Evolutionary conservation across 805 yeast species (phyloP), one percentile per base, ranked within the genome.

Genomic region (Metschnikowia baotianmanensis): DNA sequence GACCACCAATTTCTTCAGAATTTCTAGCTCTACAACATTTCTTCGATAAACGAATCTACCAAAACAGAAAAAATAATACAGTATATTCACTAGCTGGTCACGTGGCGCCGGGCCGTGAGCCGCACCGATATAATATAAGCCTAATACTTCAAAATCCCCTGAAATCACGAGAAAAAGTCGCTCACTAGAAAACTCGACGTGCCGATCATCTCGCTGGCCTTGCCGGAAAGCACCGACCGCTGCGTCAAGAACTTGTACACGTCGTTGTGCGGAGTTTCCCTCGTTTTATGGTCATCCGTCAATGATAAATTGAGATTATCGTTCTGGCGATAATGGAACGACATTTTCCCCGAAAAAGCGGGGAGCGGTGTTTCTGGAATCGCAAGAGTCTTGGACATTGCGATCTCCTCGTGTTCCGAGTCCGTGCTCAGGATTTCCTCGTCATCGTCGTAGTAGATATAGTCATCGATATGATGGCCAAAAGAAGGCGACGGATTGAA

Each of bases 121-220:
- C n/a, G n/a, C n/a, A n/a, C n/a, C n/a, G n/a, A n/a, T n/a, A n/a
- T n/a, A n/a, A n/a, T n/a, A n/a, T n/a, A n/a, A n/a, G n/a, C n/a
- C n/a, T n/a, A n/a, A n/a, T n/a, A n/a, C n/a, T n/a, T n/a, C n/a
- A n/a, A n/a, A n/a, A n/a, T n/a, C n/a, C n/a, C n/a, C n/a, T 10
- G 13, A 15, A 37, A 12, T 43, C 34, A 69, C 46, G 69, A 63
- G 52, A 68, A 65, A 46, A 69, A 69, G 42, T 70, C 75, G 47
- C 67, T 67, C 48, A 69, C 63, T 46, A 69, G 51, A 42, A 70
- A 65, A 34, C 61, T 67, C 19, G 70, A 65, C 21, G 66, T 58
- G 37, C 73, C 62, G 40, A 70, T 63, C 69, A 69, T 69, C 54
- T 69, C 74, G 42, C 70, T 65, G 38, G 72, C 71, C 46, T 59